Percentiles rank a stretch among this genome's conserved stretches.
phyloP scores from a whole-genome alignment of 441 rosid genomes.

The California macrophylla region DNA sequence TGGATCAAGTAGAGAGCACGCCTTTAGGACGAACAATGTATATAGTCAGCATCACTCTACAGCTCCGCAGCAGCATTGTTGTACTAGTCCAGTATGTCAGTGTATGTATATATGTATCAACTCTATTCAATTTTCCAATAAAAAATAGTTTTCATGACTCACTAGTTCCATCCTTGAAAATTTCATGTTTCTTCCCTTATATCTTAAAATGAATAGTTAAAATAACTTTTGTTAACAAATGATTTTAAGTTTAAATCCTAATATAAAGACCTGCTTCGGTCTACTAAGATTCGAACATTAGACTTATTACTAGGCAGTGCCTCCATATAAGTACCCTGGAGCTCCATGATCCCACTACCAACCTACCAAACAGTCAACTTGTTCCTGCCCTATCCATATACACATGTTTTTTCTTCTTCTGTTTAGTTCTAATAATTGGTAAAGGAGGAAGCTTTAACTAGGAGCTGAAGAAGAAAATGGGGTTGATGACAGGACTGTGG shows the following conservation, averaged over 20 bases:
- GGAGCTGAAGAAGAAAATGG: constrained; percentile 2
- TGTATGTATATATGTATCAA: neutral
- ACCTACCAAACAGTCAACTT: constrained; percentile 5
- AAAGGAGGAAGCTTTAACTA: neutral
- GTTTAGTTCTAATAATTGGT: neutral
- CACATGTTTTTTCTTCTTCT: neutral
- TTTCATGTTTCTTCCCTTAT: neutral
- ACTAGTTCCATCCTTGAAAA: neutral
- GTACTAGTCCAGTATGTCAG: neutral
- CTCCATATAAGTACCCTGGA: too few relatives aligned
- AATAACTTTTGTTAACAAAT: neutral
- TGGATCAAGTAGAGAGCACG: neutral
- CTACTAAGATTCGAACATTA: too few relatives aligned
- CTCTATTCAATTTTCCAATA: neutral
- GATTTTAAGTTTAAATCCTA: too few relatives aligned
- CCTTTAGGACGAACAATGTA: neutral
- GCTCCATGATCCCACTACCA: neutral
- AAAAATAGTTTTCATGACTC: neutral
- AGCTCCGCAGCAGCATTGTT: neutral
- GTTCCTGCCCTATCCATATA: neutral
- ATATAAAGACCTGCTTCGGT: too few relatives aligned
- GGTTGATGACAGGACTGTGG: neutral
- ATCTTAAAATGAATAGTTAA: neutral
- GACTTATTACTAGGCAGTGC: too few relatives aligned
- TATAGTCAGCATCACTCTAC: neutral